Evolutionary conservation across 352 stramenopile species (phyloP).

Genomic region (Globisporangium abappressorium): DNA sequence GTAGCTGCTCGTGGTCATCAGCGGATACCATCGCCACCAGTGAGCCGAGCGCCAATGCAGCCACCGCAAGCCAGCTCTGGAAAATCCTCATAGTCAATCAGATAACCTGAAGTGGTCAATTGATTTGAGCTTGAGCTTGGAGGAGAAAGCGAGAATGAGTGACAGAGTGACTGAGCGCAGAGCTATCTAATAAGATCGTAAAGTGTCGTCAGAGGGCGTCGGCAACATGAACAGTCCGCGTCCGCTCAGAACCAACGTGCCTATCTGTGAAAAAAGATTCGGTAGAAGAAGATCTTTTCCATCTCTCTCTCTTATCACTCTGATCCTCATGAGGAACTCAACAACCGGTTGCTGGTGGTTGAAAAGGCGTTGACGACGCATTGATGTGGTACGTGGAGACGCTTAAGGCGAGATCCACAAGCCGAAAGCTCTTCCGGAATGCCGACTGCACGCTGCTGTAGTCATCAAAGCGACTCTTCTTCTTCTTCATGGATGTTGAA

Average conservation of each 20-base stretch:
- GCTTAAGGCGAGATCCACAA: constrained; percentile 11
- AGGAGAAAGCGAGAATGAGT: constrained; percentile 2
- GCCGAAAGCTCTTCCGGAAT: constrained; percentile 6
- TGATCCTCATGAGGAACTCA: background rate
- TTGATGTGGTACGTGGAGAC: constrained; percentile 14
- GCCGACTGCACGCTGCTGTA: constrained; percentile 11
- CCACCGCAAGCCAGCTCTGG: background rate
- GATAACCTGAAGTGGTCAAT: background rate
- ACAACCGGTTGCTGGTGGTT: background rate
- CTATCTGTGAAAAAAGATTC: background rate
- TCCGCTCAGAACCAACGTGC: background rate
- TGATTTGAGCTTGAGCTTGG: background rate
- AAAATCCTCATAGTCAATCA: background rate
- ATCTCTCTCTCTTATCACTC: background rate
- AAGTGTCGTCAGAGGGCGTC: background rate
- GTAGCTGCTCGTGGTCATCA: background rate
- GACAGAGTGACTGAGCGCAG: background rate
- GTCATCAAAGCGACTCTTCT: constrained; percentile 7
- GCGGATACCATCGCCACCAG: background rate
- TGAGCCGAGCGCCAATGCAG: background rate
- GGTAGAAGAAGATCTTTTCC: background rate
- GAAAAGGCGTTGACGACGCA: background rate
- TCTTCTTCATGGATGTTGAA: too few relatives aligned
- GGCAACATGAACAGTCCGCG: background rate
- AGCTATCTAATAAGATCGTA: background rate